These are phyloP conservation scores for Pseudonectria foliicola DNA, from an alignment of 2,329 filamentous ascomycete genomes.

Conservation along the genomic window DNA sequence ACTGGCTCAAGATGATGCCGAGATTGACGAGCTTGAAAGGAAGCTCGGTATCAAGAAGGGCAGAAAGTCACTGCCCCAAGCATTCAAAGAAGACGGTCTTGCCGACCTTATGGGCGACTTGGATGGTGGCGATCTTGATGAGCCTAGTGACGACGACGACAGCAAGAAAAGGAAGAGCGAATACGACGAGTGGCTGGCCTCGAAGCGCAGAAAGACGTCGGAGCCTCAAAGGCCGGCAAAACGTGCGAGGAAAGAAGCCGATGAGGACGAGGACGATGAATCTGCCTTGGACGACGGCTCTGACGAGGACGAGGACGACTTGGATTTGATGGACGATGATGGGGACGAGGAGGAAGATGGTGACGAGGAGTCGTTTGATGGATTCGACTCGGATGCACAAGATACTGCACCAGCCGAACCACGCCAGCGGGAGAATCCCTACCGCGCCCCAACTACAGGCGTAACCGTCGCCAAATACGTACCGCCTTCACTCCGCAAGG, in stretches of 20 bases:
- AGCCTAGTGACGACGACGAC: slow-evolving; percentile 45
- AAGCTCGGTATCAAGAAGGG: slow-evolving; percentile 75
- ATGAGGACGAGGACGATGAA: slow-evolving; percentile 22
- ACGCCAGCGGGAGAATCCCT: slow-evolving; percentile 73
- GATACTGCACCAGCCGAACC: slow-evolving; percentile 30
- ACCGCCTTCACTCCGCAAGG: slow-evolving; percentile 72
- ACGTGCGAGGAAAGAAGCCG: slow-evolving; percentile 11
- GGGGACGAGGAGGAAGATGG: slow-evolving; percentile 15
- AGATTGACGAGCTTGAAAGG: slow-evolving; percentile 81
- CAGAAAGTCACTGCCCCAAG: slow-evolving; percentile 64
- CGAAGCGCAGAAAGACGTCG: slow-evolving; percentile 45
- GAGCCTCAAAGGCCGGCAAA: slow-evolving; percentile 1
- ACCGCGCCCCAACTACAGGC: slow-evolving; percentile 60
- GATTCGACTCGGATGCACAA: slow-evolving; percentile 30
- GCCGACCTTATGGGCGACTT: slow-evolving; percentile 69
- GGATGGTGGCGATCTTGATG: slow-evolving; percentile 25
- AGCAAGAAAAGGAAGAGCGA: slow-evolving; percentile 55
- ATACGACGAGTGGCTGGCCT: slow-evolving; percentile 53
- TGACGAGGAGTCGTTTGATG: slow-evolving; percentile 31
- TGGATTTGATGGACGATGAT: slow-evolving; percentile 25
- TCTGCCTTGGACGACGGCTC: slow-evolving; percentile 8
- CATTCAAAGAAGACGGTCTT: slow-evolving; percentile 75
- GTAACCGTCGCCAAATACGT: slow-evolving; percentile 65
- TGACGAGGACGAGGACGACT: slow-evolving; percentile 23
- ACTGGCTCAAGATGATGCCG: slow-evolving; percentile 74